A percentile compares a stretch with the other conserved stretches of the same genome.
Conservation (phyloP, 306 rosid genomes). For the Cucumis sativus region Cucumber_9930_V3 NC_026659.2:28405001-28405500, state of each 20-base stretch:
- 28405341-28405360: slow-evolving; percentile 32
- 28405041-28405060: slow-evolving; percentile 90
- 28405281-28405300: slow-evolving; percentile 91
- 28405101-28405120: background rate
- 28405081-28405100: background rate
- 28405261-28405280: slow-evolving; percentile 51
- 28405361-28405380: slow-evolving; percentile 16
- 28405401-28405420: slow-evolving; percentile 6
- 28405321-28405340: background rate
- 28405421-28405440: no score
- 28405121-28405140: slow-evolving; percentile 31
- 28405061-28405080: slow-evolving; percentile 40
- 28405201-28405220: background rate
- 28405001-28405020: slow-evolving; percentile 9
- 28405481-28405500: slow-evolving; percentile 46
- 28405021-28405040: slow-evolving; percentile 76
- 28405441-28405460: background rate
- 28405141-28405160: background rate
- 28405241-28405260: slow-evolving; percentile 5
- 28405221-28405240: background rate
- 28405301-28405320: slow-evolving; percentile 74
- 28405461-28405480: slow-evolving; percentile 19
- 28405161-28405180: background rate
- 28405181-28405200: background rate
- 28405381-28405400: slow-evolving; percentile 38